These are phyloP conservation scores for Talaromyces thailandensis DNA, from an alignment of 495 filamentous ascomycete species.

Conservation along the genomic window DNA sequence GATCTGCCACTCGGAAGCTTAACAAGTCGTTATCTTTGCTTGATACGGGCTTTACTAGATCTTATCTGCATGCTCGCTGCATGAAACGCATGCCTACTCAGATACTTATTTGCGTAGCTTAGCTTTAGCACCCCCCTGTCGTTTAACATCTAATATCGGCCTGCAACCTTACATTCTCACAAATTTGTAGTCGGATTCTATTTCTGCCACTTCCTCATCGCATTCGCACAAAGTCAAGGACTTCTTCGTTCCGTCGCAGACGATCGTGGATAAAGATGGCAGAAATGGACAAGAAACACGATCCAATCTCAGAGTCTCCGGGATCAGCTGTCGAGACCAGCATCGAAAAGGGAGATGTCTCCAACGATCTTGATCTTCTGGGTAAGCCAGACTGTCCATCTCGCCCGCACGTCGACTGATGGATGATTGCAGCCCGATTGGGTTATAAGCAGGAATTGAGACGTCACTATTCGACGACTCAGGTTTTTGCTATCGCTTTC, in stretches of 20 bases:
- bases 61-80: not conserved
- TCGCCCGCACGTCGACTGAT: not conserved
- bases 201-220: not conserved
- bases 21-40: not conserved
- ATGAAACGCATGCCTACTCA: not conserved
- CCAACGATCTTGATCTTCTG: not conserved
- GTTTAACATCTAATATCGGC: not conserved
- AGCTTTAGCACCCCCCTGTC: not conserved
- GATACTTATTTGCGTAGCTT: not conserved
- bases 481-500: constrained; percentile 65
- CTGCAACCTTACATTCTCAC: not conserved
- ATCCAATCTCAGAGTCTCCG: not conserved
- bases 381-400: not conserved
- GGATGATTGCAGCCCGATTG: constrained; percentile 17
- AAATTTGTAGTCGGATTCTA: not conserved
- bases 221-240: not conserved
- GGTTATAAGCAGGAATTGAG: constrained; percentile 66
- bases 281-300: not conserved
- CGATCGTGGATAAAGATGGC: not conserved
- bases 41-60: not conserved
- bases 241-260: not conserved
- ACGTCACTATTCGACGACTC: constrained; percentile 54
- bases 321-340: not conserved
- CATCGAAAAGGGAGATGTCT: not conserved
- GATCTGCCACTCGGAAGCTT: not conserved